Percentiles rank a stretch among this genome's conserved stretches.
These are phyloP conservation scores for Coemansia biformis DNA, from an alignment of 192 early-diverging fungal species.

Conservation along the genomic window DNA sequence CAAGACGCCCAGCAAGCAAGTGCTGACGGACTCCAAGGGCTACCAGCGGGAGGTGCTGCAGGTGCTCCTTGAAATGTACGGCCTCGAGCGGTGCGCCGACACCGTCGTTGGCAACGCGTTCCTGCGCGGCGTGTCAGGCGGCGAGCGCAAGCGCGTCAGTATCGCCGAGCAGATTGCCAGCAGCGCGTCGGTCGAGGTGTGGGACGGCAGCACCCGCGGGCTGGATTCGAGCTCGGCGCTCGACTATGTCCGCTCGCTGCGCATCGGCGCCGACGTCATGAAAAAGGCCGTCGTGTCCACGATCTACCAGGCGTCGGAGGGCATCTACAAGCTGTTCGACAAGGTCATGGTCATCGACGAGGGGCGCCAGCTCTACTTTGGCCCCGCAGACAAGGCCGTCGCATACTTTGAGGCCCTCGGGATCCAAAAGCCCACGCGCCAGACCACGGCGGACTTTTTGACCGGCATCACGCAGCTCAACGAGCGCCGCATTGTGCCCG, in stretches of 20 bases:
- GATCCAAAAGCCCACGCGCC: constrained; percentile 51
- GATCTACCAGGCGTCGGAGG: constrained; percentile 71
- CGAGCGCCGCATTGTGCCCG: constrained; percentile 54
- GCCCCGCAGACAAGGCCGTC: constrained; percentile 45
- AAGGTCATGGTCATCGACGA: constrained; percentile 50
- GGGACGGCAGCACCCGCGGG: constrained; percentile 70
- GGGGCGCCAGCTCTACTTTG: constrained; percentile 55
- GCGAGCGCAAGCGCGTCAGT: constrained; percentile 72
- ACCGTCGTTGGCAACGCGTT: constrained; percentile 67
- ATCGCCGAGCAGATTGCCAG: constrained; percentile 73
- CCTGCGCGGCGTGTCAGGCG: constrained; percentile 73
- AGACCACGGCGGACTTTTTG: constrained; percentile 60
- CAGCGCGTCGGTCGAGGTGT: constrained; percentile 56
- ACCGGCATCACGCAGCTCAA: constrained; percentile 57
- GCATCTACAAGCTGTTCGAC: constrained; percentile 61
- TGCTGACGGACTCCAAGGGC: constrained; percentile 60
- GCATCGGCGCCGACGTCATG: constrained; percentile 66
- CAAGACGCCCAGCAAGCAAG: constrained; percentile 66
- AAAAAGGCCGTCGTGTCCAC: constrained; percentile 60
- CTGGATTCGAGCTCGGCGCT: constrained; percentile 77
- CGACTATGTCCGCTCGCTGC: constrained; percentile 70
- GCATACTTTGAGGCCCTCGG: constrained; percentile 52
- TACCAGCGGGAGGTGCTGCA: constrained; percentile 52
- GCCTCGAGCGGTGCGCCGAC: constrained; percentile 47
- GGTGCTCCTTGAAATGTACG: constrained; percentile 53